Conservation (phyloP, 2,329 filamentous ascomycete genomes). For the Colletotrichum sp. region DNA sequence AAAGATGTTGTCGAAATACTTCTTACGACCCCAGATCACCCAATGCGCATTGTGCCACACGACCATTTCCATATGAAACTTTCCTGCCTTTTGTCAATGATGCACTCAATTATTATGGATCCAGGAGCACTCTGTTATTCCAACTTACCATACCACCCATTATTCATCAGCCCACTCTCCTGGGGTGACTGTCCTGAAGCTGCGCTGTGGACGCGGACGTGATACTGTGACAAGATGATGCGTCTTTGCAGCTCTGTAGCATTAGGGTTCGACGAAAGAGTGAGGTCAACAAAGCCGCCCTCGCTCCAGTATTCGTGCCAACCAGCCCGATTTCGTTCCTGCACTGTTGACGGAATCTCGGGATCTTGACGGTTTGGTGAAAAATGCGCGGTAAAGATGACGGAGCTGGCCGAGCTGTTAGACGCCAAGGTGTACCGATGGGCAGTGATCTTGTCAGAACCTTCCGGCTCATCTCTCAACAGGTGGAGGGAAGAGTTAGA, state of each 20-base stretch:
- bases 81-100: constrained; percentile 24
- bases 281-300: constrained; percentile 48
- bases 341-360: constrained; percentile 27
- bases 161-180: constrained; percentile 44
- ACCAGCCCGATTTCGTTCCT: constrained; percentile 26
- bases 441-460: constrained; percentile 28
- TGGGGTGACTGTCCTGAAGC: constrained; percentile 41
- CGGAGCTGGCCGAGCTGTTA: not conserved
- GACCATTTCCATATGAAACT: constrained; percentile 49
- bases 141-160: constrained; percentile 50
- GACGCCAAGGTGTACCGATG: constrained; percentile 36
- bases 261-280: constrained; percentile 35
- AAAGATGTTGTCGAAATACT: constrained; percentile 40
- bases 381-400: constrained; percentile 40
- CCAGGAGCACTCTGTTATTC: too few species aligned
- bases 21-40: constrained; percentile 42
- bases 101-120: not conserved
- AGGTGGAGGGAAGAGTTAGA: constrained; percentile 18
- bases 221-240: constrained; percentile 48
- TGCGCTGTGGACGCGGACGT: constrained; percentile 47
- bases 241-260: constrained; percentile 49
- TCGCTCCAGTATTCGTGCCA: constrained; percentile 43
- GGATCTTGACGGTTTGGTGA: constrained; percentile 29
- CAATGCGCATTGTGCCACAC: constrained; percentile 47
- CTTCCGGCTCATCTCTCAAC: constrained; percentile 22